A percentile compares a stretch with the other conserved stretches of the same genome.
These are phyloP conservation scores for Globisporangium echinulatum DNA, from an alignment of 352 stramenopile genomes.

Conservation along the genomic window DNA sequence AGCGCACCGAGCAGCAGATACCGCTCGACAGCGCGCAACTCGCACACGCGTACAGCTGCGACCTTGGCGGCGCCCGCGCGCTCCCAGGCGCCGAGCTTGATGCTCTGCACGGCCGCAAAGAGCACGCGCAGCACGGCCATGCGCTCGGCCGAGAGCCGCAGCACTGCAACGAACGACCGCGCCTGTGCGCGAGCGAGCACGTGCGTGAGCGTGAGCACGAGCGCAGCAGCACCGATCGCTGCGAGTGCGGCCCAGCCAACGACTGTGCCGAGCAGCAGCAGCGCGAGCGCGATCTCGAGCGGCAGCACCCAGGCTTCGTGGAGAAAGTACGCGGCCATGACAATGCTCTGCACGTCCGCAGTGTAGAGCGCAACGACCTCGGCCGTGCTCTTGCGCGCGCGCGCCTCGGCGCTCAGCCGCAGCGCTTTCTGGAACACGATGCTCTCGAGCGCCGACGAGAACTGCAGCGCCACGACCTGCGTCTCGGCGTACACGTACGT, in stretches of 20 bases:
- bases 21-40: constrained; percentile 43
- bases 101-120: constrained; percentile 84
- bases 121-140: constrained; percentile 56
- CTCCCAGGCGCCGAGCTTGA: constrained; percentile 96
- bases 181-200: constrained; percentile 26
- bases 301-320: constrained; percentile 72
- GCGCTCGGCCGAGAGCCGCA: constrained; percentile 39
- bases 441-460: constrained; percentile 62
- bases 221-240: constrained; percentile 26
- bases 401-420: constrained; percentile 27
- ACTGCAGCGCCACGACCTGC: constrained; percentile 52
- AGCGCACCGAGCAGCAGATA: constrained; percentile 42
- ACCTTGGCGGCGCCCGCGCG: constrained; percentile 78
- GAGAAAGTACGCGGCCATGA: constrained; percentile 51
- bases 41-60: constrained; percentile 23
- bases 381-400: constrained; percentile 28
- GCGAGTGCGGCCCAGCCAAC: constrained; percentile 41
- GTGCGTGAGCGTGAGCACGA: constrained; percentile 39
- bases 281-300: constrained; percentile 35
- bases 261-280: constrained; percentile 49
- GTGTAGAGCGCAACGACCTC: constrained; percentile 55
- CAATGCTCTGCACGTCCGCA: constrained; percentile 49
- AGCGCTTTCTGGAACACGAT: constrained; percentile 72
- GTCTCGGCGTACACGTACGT: constrained; percentile 56
- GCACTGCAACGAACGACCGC: constrained; percentile 30